Percentiles rank a stretch among this genome's conserved stretches.
Conservation (phyloP, 345 rosid species). For the Melaleuca quinquenervia region DNA sequence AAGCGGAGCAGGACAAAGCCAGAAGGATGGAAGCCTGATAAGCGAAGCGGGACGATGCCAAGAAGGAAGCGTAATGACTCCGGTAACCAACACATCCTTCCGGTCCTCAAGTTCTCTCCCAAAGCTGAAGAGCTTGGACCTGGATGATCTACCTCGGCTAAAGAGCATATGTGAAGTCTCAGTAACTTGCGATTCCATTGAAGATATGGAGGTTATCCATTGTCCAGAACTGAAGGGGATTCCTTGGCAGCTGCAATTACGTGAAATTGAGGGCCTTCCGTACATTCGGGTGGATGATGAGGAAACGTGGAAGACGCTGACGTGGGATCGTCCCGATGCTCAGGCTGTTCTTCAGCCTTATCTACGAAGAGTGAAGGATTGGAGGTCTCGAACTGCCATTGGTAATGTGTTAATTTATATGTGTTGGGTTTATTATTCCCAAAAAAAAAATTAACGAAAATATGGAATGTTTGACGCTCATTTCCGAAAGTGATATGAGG, state of each 20-base stretch:
- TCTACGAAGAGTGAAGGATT: background rate
- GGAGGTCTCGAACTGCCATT: no score
- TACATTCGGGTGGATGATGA: accelerated
- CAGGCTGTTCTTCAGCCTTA: background rate
- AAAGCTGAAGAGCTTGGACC: accelerated
- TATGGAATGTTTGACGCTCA: background rate
- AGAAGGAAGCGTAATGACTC: background rate
- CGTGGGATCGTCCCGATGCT: background rate
- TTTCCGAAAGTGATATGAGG: background rate
- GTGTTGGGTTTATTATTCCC: no score
- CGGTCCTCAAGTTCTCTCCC: background rate
- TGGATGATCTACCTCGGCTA: accelerated
- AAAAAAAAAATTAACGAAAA: no score
- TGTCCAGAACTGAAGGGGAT: constrained; percentile 3
- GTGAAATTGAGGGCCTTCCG: background rate
- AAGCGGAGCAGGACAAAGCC: background rate
- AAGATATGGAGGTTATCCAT: accelerated
- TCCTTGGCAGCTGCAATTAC: background rate
- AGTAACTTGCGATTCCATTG: background rate
- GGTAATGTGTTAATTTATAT: background rate
- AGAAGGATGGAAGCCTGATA: background rate
- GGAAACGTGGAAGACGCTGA: background rate
- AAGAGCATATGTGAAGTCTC: background rate
- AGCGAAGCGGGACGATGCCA: background rate
- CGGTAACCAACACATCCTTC: background rate